Evolutionary conservation across 257 asterid species (phyloP), one percentile per base, ranked within the genome.

Genomic region (Lycium ferocissimum): DNA sequence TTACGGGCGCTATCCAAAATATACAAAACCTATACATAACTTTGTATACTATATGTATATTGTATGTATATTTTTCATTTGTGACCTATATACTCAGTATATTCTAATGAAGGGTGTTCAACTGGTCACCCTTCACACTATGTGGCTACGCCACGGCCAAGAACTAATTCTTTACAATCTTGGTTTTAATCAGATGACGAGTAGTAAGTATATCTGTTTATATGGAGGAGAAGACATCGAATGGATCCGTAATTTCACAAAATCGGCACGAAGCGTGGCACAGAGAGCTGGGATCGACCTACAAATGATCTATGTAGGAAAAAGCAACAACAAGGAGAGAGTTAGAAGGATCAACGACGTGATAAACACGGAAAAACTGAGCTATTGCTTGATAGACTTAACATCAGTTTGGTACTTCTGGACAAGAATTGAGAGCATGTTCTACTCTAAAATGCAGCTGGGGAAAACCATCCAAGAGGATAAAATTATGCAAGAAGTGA

Each of bases 371-470:
- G 89, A 90, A 53, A 43, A 85, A 0, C 89, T 86, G 13, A 91
- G 97, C 81, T 86, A 86, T 20, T 88, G 91, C 56, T 94, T 91
- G 97, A 83, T 33, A 2, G 90, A 95, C 51, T 89, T 88, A 51
- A 83, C 91, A 13, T 86, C 84, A 4, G 84, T 88, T 11, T 93
- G 97, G 98, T 92, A 83, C 89, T 95, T 95, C 49, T 95, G 99
- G 98, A 89, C 92, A 0, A 86, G 99, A 9, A 70, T 95, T 3
- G 95, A 91, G 45, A 94, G 99, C 97, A 95, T 95, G 98, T 84
- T 94, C 79, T 86, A 92, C 90, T 94, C 98, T 0, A 94, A 93
- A 89, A 76, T 90, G 67, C 92, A 89, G 14, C 93, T 88, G 0
- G 93, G 95, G 1, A 89, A 90, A 12, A 92, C 82, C 6, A 57